Conservation (phyloP, 345 rosid species). For the Acer yangbiense region DNA sequence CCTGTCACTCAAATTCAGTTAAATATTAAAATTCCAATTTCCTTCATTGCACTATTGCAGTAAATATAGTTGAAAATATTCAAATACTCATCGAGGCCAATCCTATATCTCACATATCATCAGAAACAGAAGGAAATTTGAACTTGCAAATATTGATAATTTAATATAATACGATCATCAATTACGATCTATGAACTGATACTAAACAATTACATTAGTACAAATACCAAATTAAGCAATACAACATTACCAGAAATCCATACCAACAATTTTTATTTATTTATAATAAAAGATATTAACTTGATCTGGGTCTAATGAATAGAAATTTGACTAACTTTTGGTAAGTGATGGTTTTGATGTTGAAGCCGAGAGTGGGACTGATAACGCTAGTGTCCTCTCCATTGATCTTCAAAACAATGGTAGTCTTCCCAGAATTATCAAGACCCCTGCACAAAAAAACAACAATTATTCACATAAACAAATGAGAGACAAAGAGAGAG, state of each 20-base stretch:
- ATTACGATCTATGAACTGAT: not conserved
- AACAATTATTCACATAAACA: no score
- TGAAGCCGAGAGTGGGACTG: conserved; percentile 95
- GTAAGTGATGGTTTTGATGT: conserved; percentile 76
- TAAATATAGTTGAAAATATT: not conserved
- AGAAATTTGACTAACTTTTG: conserved; percentile 57
- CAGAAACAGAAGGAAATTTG: not conserved
- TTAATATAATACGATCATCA: not conserved
- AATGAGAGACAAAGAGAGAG: not conserved
- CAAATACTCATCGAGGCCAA: conserved; percentile 2
- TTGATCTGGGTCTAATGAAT: not conserved
- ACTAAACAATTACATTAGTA: not conserved
- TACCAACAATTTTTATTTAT: not conserved
- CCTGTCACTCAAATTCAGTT: conserved; percentile 41
- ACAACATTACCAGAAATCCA: not conserved
- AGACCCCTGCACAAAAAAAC: conserved; percentile 56
- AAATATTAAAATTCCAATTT: not conserved
- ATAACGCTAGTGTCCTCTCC: conserved; percentile 92
- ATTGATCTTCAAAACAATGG: conserved; percentile 86
- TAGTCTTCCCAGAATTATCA: conserved; percentile 95
- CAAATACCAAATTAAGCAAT: not conserved
- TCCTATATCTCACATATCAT: not conserved
- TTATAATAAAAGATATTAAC: not conserved
- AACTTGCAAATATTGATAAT: not conserved
- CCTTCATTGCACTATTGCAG: not conserved